phyloP scores from a whole-genome alignment of 805 yeast genomes.

The Suhomyces prunicola region DNA sequence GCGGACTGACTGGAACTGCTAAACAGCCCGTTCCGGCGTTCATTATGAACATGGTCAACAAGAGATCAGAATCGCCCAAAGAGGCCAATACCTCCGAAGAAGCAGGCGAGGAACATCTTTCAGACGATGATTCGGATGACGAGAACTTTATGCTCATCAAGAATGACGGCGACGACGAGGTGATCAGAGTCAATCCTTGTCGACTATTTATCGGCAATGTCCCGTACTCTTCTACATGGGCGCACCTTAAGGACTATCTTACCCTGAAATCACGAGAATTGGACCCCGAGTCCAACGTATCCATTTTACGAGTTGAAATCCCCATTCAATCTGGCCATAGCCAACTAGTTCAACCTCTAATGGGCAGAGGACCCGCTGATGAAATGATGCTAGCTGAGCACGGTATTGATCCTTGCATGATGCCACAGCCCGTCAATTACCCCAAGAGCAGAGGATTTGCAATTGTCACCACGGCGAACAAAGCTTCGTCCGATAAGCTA shows the following conservation, averaged over 20 bases:
- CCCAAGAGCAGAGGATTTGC: conserved; percentile 56
- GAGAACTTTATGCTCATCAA: conserved; percentile 13
- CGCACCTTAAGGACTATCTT: conserved; percentile 29
- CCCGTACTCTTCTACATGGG: conserved; percentile 45
- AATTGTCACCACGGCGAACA: conserved; percentile 50
- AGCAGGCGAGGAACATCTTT: neutral
- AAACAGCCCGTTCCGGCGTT: conserved; percentile 24
- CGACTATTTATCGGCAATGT: conserved; percentile 56
- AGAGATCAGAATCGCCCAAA: conserved; percentile 2
- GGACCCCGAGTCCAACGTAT: conserved; percentile 24
- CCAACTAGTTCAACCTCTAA: neutral
- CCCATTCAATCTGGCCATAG: conserved; percentile 29
- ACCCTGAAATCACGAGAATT: conserved; percentile 19
- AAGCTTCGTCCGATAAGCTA: conserved; percentile 45
- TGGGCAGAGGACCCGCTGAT: neutral
- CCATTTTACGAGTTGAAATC: conserved; percentile 36
- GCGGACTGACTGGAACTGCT: neutral
- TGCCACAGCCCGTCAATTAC: neutral
- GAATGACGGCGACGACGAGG: conserved; percentile 17
- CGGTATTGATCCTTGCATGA: neutral
- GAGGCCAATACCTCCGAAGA: neutral
- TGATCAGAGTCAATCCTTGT: conserved; percentile 35
- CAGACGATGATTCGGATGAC: neutral
- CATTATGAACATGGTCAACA: conserved; percentile 23
- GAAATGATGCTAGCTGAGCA: neutral